Conservation (phyloP, 2,329 filamentous ascomycete genomes). For the Aspergillus sp. region DNA sequence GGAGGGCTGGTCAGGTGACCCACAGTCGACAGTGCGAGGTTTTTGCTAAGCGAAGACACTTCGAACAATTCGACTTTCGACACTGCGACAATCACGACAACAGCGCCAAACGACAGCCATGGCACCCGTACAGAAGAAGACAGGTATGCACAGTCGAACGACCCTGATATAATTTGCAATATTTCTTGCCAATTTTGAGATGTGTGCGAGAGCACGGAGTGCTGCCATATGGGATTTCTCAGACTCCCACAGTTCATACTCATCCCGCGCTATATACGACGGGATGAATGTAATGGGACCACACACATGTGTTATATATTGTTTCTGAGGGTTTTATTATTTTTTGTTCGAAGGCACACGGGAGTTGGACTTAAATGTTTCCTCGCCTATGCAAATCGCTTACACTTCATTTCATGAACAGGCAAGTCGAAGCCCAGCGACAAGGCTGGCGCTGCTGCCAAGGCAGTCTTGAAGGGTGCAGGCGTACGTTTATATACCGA, state of each 20-base stretch:
- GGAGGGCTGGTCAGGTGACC: conserved; percentile 35
- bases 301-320: neutral
- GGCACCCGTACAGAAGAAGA: conserved; percentile 49
- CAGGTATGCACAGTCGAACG: conserved; percentile 38
- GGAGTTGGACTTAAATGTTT: neutral
- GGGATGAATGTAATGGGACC: neutral
- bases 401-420: conserved; percentile 23
- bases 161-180: conserved; percentile 38
- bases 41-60: conserved; percentile 43
- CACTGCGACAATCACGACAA: conserved; percentile 46
- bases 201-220: conserved; percentile 23
- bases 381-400: conserved; percentile 10
- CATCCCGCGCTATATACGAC: neutral
- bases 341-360: neutral
- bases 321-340: neutral
- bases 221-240: neutral
- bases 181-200: conserved; percentile 14
- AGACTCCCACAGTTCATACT: neutral
- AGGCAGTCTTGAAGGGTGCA: conserved; percentile 94
- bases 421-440: conserved; percentile 60
- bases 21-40: conserved; percentile 37
- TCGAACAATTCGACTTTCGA: conserved; percentile 40
- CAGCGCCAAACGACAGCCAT: conserved; percentile 48
- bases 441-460: conserved; percentile 89
- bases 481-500: conserved; percentile 67